Conservation (phyloP, 441 rosid species). For the Bocquillonia castaneifolia region DNA sequence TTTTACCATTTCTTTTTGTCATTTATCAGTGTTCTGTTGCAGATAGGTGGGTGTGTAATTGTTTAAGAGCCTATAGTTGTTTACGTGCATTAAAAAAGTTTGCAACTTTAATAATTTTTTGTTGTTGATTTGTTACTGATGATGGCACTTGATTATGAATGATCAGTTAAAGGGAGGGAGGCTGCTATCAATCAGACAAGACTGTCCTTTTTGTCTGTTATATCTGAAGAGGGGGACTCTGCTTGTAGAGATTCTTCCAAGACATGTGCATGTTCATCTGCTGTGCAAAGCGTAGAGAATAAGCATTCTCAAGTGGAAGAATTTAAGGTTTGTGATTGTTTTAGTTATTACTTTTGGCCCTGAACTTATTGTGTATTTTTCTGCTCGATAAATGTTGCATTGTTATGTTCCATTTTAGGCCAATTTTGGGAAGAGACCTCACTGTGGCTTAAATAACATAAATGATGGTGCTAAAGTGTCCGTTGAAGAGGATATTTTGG, state of each 20-base stretch:
- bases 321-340: conserved; percentile 36
- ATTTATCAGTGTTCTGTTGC: too few relatives aligned
- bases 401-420: conserved; percentile 30
- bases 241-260: conserved; percentile 31
- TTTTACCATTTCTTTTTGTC: too few relatives aligned
- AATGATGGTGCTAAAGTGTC: conserved; percentile 12
- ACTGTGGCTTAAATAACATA: conserved; percentile 14
- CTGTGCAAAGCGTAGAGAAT: conserved; percentile 34
- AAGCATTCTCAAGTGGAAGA: conserved; percentile 33
- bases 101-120: neutral
- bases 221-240: conserved; percentile 37
- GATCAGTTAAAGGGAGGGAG: conserved; percentile 48
- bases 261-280: conserved; percentile 35
- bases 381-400: neutral
- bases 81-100: too few relatives aligned
- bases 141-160: neutral
- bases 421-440: conserved; percentile 29
- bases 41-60: too few relatives aligned
- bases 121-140: neutral
- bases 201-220: conserved; percentile 38
- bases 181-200: conserved; percentile 35
- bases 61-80: too few relatives aligned
- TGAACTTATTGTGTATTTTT: neutral
- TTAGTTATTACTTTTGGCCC: neutral
- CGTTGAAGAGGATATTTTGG: conserved; percentile 8